Conservation (phyloP, 2,329 filamentous ascomycete species). For the Trichoderma citrinoviride region DNA sequence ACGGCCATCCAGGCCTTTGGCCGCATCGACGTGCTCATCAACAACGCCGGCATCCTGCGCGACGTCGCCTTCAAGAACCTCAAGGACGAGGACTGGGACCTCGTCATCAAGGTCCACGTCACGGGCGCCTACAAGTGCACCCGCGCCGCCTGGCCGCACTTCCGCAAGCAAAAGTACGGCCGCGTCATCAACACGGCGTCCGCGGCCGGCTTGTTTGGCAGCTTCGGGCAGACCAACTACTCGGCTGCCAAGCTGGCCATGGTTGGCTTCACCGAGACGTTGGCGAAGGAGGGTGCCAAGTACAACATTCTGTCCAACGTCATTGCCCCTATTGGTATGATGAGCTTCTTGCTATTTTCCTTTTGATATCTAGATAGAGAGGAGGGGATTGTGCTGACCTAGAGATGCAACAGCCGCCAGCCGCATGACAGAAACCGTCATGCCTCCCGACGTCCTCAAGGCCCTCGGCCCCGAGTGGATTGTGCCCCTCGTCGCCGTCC, state of each 20-base stretch:
- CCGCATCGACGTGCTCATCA: slow-evolving; percentile 91
- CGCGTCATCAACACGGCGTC: slow-evolving; percentile 95
- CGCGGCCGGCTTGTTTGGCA: slow-evolving; percentile 92
- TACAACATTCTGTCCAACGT: slow-evolving; percentile 97
- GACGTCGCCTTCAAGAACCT: slow-evolving; percentile 99
- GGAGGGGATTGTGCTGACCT: not conserved
- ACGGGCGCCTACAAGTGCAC: slow-evolving; percentile 94
- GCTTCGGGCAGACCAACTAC: slow-evolving; percentile 95
- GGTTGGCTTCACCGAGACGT: slow-evolving; percentile 95
- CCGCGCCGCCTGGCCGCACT: slow-evolving; percentile 92
- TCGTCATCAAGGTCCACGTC: slow-evolving; percentile 90
- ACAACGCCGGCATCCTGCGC: slow-evolving; percentile 94
- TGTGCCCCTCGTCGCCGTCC: slow-evolving; percentile 83
- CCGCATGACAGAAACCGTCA: slow-evolving; percentile 91
- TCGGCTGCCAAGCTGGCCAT: slow-evolving; percentile 93
- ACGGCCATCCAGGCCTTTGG: slow-evolving; percentile 78
- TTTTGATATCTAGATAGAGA: no score
- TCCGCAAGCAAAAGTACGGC: slow-evolving; percentile 98
- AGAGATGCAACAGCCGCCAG: slow-evolving; percentile 64
- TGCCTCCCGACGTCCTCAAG: slow-evolving; percentile 89
- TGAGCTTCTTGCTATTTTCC: not conserved
- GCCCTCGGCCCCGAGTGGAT: slow-evolving; percentile 91
- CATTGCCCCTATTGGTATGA: slow-evolving; percentile 75
- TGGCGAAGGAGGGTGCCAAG: slow-evolving; percentile 95
- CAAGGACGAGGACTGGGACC: slow-evolving; percentile 94